Base-by-base conservation (phyloP, 805 yeast species). In the Novakomyces olei region DNA sequence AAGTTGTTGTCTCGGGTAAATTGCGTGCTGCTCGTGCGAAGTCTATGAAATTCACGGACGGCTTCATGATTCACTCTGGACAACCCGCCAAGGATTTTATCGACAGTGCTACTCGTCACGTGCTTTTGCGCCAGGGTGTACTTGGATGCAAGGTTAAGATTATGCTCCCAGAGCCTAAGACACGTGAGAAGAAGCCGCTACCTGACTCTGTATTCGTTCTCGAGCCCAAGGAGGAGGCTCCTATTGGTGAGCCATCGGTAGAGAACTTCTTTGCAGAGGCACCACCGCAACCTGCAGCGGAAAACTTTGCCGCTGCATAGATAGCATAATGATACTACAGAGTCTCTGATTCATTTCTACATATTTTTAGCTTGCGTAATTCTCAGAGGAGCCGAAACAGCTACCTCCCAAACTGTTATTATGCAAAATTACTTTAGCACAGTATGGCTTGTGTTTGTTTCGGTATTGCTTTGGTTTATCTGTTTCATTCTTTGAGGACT, bases 61-160 rank as follows among this genome's bases (percentile, higher is more conserved):
- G 98, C 72, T 88, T 88, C 93, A 79, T 88, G 88, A 88, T 88
- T 73, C 98, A 88, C 88, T 81, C 95, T 57, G 98, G 98, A 79
- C 98, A 88, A 72, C 98, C 98, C 67, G 88, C 85, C 63, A 73
- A 69, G 51, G 98, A 88, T 61, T 88, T 88, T 76, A 88, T 88
- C 59, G 98, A 88, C 66, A 66, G 72, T 59, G 98, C 98, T 53
- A 83, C 92, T 62, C 83, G 98, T 69, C 96, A 88, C 85, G 96
- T 85, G 54, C 71, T 88, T 61, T 76, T 88, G 72, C 83, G 96
- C 73, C 96, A 88, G 70, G 98, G 98, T 80, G 96, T 88, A 48
- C 73, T 88, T 59, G 98, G 98, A 75, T 75, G 88, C 62, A 85
- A 79, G 75, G 96, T 88, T 57, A 88, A 88, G 76, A 88, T 88